Percentiles rank a stretch among this genome's conserved stretches.
These are phyloP conservation scores for Saturnispora besseyi DNA, from an alignment of 805 yeast genomes.

Conservation along the genomic window DNA sequence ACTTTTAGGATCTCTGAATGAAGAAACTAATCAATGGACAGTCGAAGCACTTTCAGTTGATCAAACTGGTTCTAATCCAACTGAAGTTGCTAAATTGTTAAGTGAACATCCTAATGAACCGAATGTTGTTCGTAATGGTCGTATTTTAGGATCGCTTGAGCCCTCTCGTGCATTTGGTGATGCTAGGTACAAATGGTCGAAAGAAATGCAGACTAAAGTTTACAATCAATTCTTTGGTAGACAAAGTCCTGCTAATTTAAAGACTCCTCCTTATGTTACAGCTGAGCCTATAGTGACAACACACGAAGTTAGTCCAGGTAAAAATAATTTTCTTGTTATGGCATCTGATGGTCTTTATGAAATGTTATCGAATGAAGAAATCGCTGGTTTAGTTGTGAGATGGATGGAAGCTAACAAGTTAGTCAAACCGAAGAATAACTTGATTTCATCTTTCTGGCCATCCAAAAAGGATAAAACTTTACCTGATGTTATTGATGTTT, in stretches of 20 bases:
- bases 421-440: conserved; percentile 40
- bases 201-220: conserved; percentile 60
- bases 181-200: conserved; percentile 81
- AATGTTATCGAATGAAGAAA: conserved; percentile 84
- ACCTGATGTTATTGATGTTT: conserved; percentile 56
- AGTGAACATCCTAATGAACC: conserved; percentile 90
- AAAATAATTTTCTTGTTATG: conserved; percentile 80
- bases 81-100: conserved; percentile 75
- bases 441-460: conserved; percentile 33
- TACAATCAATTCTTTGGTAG: conserved; percentile 77
- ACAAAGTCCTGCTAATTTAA: conserved; percentile 57
- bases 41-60: conserved; percentile 81
- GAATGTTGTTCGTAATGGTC: conserved; percentile 72
- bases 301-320: conserved; percentile 58
- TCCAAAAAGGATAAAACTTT: conserved; percentile 32
- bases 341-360: conserved; percentile 95
- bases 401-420: conserved; percentile 80
- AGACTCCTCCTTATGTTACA: conserved; percentile 95
- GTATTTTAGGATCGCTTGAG: conserved; percentile 87
- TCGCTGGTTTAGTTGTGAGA: conserved; percentile 81
- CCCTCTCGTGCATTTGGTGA: conserved; percentile 98
- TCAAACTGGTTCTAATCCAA: conserved; percentile 88
- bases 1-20: conserved; percentile 63
- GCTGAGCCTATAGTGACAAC: conserved; percentile 92
- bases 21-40: conserved; percentile 62